Base-by-base conservation (phyloP, 2,329 filamentous ascomycete genomes). In the Calycina herbarum region DNA sequence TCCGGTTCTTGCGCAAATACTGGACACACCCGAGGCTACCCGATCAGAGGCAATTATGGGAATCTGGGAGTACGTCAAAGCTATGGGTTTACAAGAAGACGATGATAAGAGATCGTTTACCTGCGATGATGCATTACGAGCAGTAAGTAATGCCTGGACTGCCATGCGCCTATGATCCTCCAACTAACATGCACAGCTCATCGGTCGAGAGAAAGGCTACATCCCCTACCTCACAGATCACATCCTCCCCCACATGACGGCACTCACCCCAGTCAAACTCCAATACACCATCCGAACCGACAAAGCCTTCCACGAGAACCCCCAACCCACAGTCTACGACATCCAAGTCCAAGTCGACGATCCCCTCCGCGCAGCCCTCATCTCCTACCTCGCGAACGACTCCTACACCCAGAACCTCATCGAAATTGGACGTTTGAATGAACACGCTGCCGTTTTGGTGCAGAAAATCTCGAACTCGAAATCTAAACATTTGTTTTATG, bases 281-380 rank as follows among this genome's bases (percentile, higher is more conserved):
- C 85, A 88, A 27, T 99, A 97, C 81, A 99, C 94, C 8, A 95
- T 99, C 76, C 92, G 94, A 66, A 91, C 97, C 51, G 95, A 99
- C 77, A 85, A 92, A 73, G 87, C 89, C 8, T 94, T 94, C 74
- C 89, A 94, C 75, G 88, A 87, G 71, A 80, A 88, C 64, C 89
- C 92, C 3, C 82, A 86, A 61, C 89, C 92, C 0, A 97, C 94
- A 5, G 83, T 98, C 72, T 97, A 97, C 80, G 94, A 98, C 77
- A 84, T 99, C 59, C 89, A 89, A 72, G 91, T 99, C 57, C 85
- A 88, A 1, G 85, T 97, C 17, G 92, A 96, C 72, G 93, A 97
- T 75, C 92, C 94, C 0, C 83, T 96, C 60, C 88, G 89, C 61
- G 83, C 85, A 40, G 86, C 86, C 72, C 85, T 93, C 77, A 78